Percentiles rank a stretch among this genome's conserved stretches.
Conservation (phyloP, 2,329 filamentous ascomycete species). For the Pyrenochaeta sp. region DNA sequence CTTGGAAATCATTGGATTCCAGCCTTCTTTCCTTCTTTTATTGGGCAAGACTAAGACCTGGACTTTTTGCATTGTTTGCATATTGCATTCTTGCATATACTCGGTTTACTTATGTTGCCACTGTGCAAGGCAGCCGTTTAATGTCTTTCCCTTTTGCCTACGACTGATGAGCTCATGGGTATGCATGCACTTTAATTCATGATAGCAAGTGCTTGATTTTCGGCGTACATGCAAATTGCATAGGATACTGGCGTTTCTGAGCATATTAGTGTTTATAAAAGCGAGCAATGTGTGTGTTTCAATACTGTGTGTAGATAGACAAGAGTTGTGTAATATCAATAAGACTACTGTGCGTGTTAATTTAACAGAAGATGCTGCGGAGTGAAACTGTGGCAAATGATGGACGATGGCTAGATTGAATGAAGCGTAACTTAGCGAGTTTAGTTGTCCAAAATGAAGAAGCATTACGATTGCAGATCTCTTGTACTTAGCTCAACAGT, state of each 20-base stretch:
- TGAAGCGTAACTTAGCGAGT: too few species aligned
- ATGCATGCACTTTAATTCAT: neutral
- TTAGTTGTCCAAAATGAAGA: too few species aligned
- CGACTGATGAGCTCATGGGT: neutral
- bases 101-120: neutral
- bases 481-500: too few species aligned
- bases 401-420: too few species aligned
- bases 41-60: neutral
- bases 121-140: neutral
- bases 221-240: neutral
- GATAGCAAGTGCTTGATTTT: neutral
- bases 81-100: conserved; percentile 2
- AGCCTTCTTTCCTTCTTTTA: neutral
- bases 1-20: too few species aligned
- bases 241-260: neutral
- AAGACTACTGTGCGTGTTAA: neutral
- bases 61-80: neutral
- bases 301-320: conserved; percentile 2
- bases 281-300: neutral
- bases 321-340: neutral
- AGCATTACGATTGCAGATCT: too few species aligned
- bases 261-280: neutral
- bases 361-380: neutral
- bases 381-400: too few species aligned
- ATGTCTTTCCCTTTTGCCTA: neutral